Base-by-base conservation (phyloP, 768 basidiomycete species). In the Dioszegia hungarica region DNA sequence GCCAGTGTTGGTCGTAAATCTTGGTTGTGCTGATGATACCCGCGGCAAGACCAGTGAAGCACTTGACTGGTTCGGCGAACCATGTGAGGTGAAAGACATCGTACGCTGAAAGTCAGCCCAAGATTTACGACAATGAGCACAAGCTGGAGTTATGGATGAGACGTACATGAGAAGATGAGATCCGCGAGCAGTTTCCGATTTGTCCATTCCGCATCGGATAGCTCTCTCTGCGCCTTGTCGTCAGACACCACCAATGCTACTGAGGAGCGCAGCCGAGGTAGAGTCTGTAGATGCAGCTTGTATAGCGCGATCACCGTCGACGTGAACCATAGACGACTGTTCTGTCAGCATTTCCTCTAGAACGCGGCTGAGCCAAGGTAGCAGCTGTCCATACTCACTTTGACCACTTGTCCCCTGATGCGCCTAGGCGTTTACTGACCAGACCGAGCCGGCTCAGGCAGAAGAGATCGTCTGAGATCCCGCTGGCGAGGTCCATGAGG, bases 261-360 rank as follows among this genome's bases (percentile, higher is more conserved):
- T 8, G 9, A 5, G n/a, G n/a, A n/a, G 8, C 50, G 44, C 9
- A 71, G 53, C 33, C 59, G 57, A 9, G 70, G 70, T 38, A 72
- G 56, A 1, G 67, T 67, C 20, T 36, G 53, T 0, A 63, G 11
- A 49, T 73, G 62, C 3, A 73, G 41, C 33, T 59, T 68, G 51
- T 64, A 68, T 5, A 73, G 59, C 15, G 48, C 65, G 49, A 73
- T 70, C 5, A 71, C 8, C 1, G 72, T 71, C 4, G 62, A 67
- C 20, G 71, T 36, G 3, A 73, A 50, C 72, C 72, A 73, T n/a
- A 73, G 62, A 0, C 72, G 72, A 45, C 72, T 73, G 29, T 1
- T 17, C 34, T 14, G 39, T 43, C 34, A 48, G 56, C 19, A 11
- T 19, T 49, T 29, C 28, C 22, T 25, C 9, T 43, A 3, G 22